Evolutionary conservation across 257 asterid species (phyloP), one percentile per base, ranked within the genome.

Genomic region (Ajuga chamaepitys): DNA sequence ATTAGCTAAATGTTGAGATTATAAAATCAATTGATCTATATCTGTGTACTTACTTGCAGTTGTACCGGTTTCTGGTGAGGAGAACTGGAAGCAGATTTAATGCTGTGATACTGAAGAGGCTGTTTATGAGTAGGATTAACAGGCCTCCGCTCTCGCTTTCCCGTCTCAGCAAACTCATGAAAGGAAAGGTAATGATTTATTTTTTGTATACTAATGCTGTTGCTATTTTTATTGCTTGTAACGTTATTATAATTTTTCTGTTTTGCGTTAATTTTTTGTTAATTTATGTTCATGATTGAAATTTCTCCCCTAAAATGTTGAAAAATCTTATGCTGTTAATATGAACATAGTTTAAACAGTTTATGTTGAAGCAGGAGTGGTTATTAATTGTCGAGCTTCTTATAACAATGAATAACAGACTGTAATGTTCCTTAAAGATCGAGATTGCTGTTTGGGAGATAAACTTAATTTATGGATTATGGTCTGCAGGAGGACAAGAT

Each of bases 41-140:
- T 47, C 4, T 68, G 22, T 54, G 40, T 66, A 10, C 17, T 56
- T 14, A 20, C 44, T 60, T 7, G 59, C 76, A 88, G 95, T 16
- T 93, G 75, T 93, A 93, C 74, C 87, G 95, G 2, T 93, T 93
- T 70, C 76, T 93, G 63, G 91, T 86, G 65, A 82, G 98, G 83
- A 93, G 98, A 67, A 84, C 98, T 60, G 96, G 85, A 0, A 87
- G 97, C 84, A 85, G 79, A 62, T 93, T 93, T 72, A 84, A 89
- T 70, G 94, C 87, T 2, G 97, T 89, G 64, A 67, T 93, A 20
- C 52, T 93, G 82, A 93, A 89, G 83, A 82, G 99, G 61, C 74
- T 93, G 4, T 89, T 89, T 70, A 89, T 87, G 99, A 93, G 99
- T 75, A 87, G 83, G 85, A 74, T 84, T 30, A 93, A 93, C 78